Evolutionary conservation across 2,329 filamentous ascomycete species (phyloP).

Genomic region (Exophiala calicioides): DNA sequence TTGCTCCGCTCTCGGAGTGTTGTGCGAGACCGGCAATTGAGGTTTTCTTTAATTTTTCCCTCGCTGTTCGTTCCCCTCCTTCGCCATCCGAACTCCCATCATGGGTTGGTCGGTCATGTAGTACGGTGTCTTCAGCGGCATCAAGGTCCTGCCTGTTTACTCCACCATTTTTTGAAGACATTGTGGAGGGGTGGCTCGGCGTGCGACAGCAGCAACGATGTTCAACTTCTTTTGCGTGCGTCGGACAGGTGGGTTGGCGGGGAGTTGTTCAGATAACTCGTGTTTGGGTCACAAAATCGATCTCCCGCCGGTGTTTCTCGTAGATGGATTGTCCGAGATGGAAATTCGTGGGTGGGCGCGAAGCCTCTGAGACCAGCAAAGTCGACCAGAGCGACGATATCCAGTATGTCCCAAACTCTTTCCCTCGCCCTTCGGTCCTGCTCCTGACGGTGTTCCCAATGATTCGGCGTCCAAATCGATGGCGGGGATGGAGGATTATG

Average conservation of each 20-base stretch:
- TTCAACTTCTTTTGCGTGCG: too few species aligned
- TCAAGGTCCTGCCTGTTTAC: background rate
- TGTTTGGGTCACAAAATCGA: too few species aligned
- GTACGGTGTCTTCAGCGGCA: conserved; percentile 12
- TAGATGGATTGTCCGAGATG: too few species aligned
- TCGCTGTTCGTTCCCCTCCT: conserved; percentile 57
- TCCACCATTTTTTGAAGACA: conserved; percentile 13
- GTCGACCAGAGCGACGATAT: background rate
- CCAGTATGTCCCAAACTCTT: background rate
- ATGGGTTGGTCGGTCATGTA: conserved; percentile 19
- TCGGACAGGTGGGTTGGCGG: too few species aligned
- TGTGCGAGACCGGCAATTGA: conserved; percentile 51
- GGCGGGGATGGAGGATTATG: too few species aligned
- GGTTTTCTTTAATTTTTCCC: conserved; percentile 63
- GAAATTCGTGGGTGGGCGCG: too few species aligned
- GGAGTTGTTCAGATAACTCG: background rate
- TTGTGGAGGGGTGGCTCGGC: conserved; percentile 7
- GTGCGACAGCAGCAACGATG: too few species aligned
- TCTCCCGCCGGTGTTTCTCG: too few species aligned
- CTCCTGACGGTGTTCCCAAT: background rate
- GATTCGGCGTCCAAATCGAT: background rate
- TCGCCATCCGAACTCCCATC: conserved; percentile 29
- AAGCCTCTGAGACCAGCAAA: background rate
- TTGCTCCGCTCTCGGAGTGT: conserved; percentile 19
- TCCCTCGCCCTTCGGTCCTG: background rate